phyloP scores from a whole-genome alignment of 208 protist genomes.

The Spongospora subterranea region DNA sequence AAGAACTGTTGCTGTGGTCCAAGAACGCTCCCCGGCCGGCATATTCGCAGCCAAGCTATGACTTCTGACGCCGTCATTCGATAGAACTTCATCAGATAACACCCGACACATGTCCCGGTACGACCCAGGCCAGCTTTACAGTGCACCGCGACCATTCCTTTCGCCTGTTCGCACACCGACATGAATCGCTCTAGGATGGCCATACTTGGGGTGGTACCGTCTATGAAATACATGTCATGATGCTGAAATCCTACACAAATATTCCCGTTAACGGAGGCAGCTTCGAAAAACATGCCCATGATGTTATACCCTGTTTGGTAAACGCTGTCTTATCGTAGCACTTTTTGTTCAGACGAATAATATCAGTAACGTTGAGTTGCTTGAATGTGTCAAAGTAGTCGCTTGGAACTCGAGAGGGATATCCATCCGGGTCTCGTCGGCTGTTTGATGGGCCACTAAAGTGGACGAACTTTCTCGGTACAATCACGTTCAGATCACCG shows the following conservation, averaged over 20 bases:
- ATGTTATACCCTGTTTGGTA: slow-evolving; percentile 68
- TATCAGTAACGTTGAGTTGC: slow-evolving; percentile 79
- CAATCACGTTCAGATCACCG: slow-evolving; percentile 91
- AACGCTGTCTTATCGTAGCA: slow-evolving; percentile 86
- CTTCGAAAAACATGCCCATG: neutral
- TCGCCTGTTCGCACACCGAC: slow-evolving; percentile 77
- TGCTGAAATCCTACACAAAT: slow-evolving; percentile 82
- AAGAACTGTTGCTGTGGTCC: slow-evolving; percentile 93
- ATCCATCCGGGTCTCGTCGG: slow-evolving; percentile 75
- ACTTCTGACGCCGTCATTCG: slow-evolving; percentile 85
- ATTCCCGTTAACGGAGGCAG: neutral
- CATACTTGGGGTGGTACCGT: slow-evolving; percentile 86
- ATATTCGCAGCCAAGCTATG: slow-evolving; percentile 90
- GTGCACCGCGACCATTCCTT: slow-evolving; percentile 86
- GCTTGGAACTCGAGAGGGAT: slow-evolving; percentile 72
- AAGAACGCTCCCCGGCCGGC: slow-evolving; percentile 91
- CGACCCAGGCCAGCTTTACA: slow-evolving; percentile 93
- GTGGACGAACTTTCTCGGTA: slow-evolving; percentile 88
- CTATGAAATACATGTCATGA: slow-evolving; percentile 88
- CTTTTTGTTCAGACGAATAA: slow-evolving; percentile 90
- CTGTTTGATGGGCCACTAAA: slow-evolving; percentile 80
- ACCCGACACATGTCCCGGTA: slow-evolving; percentile 88
- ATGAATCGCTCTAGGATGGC: slow-evolving; percentile 86
- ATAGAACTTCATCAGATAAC: slow-evolving; percentile 82
- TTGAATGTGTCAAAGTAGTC: slow-evolving; percentile 74